A percentile compares a stretch with the other conserved stretches of the same genome.
phyloP scores from a whole-genome alignment of 208 protist genomes.

The Trypanosoma rangeli region DNA sequence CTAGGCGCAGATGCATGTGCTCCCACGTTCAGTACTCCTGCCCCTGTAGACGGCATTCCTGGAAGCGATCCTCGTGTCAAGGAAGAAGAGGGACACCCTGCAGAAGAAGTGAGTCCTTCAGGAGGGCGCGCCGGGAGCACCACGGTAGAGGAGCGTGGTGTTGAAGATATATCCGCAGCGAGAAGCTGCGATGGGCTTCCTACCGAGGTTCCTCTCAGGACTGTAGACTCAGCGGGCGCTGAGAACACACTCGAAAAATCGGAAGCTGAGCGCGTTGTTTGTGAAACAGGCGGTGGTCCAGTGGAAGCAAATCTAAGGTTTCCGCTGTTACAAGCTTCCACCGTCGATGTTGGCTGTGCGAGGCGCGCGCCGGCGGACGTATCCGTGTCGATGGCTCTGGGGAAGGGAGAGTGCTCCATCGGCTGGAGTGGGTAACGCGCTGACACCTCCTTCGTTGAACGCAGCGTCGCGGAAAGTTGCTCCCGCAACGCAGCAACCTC shows the following conservation, averaged over 20 bases:
- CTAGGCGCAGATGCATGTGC: not conserved
- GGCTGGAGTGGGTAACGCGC: not conserved
- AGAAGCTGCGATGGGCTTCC: not conserved
- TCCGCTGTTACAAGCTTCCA: not conserved
- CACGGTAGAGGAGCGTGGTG: no score
- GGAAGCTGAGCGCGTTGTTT: not conserved
- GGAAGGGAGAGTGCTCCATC: not conserved
- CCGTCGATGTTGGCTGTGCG: not conserved
- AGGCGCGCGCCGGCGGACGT: not conserved
- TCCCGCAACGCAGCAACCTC: constrained; percentile 55
- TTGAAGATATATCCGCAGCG: not conserved
- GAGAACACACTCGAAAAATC: not conserved
- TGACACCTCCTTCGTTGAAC: not conserved
- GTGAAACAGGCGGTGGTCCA: not conserved
- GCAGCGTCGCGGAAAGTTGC: constrained; percentile 14
- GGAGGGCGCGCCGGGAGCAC: not conserved
- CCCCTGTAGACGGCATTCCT: not conserved
- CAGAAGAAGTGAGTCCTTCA: not conserved
- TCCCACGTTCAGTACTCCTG: not conserved
- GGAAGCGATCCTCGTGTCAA: not conserved
- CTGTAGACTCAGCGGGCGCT: not conserved
- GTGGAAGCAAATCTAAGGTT: not conserved
- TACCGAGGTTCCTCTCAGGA: not conserved
- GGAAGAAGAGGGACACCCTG: not conserved
- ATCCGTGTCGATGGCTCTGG: not conserved